phyloP scores from a whole-genome alignment of 2,329 filamentous ascomycete genomes.

The Neonectria sp. region DNA sequence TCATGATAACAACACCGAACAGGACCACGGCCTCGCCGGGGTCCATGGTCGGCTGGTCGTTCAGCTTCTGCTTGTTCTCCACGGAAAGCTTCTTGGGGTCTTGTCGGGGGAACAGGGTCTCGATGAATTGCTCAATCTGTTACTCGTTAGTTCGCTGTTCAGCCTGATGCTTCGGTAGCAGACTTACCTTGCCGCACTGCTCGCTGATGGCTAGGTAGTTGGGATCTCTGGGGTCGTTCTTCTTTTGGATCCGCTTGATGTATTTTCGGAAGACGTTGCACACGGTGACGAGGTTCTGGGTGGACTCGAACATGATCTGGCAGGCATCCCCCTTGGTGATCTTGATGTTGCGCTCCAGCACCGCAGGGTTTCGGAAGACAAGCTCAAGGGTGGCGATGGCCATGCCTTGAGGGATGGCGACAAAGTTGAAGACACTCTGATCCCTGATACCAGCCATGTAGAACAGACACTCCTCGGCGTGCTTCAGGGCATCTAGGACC shows the following conservation, averaged over 20 bases:
- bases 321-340: slow-evolving; percentile 97
- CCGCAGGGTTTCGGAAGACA: slow-evolving; percentile 90
- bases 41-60: slow-evolving; percentile 63
- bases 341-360: slow-evolving; percentile 93
- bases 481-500: slow-evolving; percentile 89
- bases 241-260: slow-evolving; percentile 86
- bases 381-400: slow-evolving; percentile 94
- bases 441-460: slow-evolving; percentile 96
- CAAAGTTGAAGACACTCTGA: slow-evolving; percentile 99
- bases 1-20: slow-evolving; percentile 74
- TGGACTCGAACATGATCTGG: slow-evolving; percentile 90
- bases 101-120: slow-evolving; percentile 91
- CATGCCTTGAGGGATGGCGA: slow-evolving; percentile 97
- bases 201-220: slow-evolving; percentile 94
- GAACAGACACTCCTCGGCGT: slow-evolving; percentile 94
- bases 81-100: slow-evolving; percentile 73
- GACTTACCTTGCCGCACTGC: slow-evolving; percentile 83
- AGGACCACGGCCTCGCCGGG: slow-evolving; percentile 77
- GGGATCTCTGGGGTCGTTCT: slow-evolving; percentile 94
- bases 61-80: slow-evolving; percentile 55
- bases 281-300: slow-evolving; percentile 87
- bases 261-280: slow-evolving; percentile 88
- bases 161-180: neutral
- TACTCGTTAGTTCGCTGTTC: slow-evolving; percentile 28
- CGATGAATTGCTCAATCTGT: slow-evolving; percentile 95